These are phyloP conservation scores for Syncephalastrum contaminatum DNA, from an alignment of 371 early-diverging fungal species.

Conservation along the genomic window DNA sequence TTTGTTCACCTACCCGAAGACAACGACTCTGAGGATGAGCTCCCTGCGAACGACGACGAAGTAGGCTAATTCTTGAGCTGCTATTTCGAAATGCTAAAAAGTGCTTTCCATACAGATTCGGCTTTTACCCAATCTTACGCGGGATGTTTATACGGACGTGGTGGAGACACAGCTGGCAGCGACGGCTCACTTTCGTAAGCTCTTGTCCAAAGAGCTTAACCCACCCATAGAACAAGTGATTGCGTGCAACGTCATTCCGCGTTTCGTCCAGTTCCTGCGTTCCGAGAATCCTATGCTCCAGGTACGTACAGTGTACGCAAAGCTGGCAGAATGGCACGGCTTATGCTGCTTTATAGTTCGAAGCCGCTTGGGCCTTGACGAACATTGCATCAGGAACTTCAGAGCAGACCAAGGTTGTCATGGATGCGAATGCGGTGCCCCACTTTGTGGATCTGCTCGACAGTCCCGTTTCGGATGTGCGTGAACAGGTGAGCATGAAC, in stretches of 20 bases:
- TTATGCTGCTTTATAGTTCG: slow-evolving; percentile 73
- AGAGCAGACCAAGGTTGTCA: slow-evolving; percentile 94
- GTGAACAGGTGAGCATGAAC: slow-evolving; percentile 82
- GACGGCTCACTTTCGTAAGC: slow-evolving; percentile 92
- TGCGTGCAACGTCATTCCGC: slow-evolving; percentile 89
- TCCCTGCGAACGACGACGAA: slow-evolving; percentile 56
- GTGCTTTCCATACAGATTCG: slow-evolving; percentile 49
- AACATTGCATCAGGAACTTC: slow-evolving; percentile 99
- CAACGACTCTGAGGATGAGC: slow-evolving; percentile 74
- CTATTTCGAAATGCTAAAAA: background rate
- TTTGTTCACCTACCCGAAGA: slow-evolving; percentile 53
- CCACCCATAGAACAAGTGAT: slow-evolving; percentile 99
- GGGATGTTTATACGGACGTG: slow-evolving; percentile 30
- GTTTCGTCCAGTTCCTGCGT: slow-evolving; percentile 93
- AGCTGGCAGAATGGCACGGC: background rate
- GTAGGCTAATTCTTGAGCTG: background rate
- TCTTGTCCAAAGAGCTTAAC: slow-evolving; percentile 96
- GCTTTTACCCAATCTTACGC: slow-evolving; percentile 54
- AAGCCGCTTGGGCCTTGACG: slow-evolving; percentile 99
- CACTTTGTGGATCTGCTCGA: slow-evolving; percentile 90
- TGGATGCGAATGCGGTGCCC: slow-evolving; percentile 93
- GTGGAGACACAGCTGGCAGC: slow-evolving; percentile 84
- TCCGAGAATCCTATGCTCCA: slow-evolving; percentile 82
- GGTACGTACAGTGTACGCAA: slow-evolving; percentile 49
- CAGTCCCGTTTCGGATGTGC: slow-evolving; percentile 87